Conservation (phyloP, 1,139 yeast genomes). For the Magnusiomyces suaveolens region DNA sequence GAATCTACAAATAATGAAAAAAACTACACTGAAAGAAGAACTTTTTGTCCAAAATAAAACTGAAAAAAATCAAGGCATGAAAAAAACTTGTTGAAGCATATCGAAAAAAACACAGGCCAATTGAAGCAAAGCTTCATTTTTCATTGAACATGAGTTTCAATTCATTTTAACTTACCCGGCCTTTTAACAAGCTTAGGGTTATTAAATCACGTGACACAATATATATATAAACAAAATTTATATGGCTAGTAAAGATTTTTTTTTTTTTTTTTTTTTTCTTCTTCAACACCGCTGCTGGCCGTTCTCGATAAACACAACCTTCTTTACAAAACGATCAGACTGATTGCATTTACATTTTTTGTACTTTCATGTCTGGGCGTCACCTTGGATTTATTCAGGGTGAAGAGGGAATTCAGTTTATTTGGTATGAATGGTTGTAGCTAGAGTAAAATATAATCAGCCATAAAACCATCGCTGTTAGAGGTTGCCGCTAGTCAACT, state of each 20-base stretch:
- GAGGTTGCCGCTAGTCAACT: conserved; percentile 59
- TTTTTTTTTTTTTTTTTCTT: conserved; percentile 1
- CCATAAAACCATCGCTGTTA: conserved; percentile 88
- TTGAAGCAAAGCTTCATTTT: no score
- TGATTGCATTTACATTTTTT: conserved; percentile 2
- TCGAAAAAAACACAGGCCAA: no score
- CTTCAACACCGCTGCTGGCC: background rate
- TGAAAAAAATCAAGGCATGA: no score
- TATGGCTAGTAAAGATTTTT: background rate
- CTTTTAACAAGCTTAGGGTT: background rate
- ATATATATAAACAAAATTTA: background rate
- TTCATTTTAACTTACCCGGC: no score
- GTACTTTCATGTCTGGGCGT: conserved; percentile 1
- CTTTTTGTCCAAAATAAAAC: no score
- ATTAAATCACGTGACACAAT: background rate
- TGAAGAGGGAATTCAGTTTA: background rate
- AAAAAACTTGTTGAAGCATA: no score
- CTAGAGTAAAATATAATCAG: conserved; percentile 31
- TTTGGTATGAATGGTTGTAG: conserved; percentile 3
- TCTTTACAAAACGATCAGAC: background rate
- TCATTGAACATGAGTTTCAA: no score
- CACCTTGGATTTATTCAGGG: background rate
- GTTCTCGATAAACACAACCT: background rate
- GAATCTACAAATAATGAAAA: no score
- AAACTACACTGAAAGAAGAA: no score